Evolutionary conservation across 2,329 filamentous ascomycete species (phyloP).

Genomic region (Neoscytalidium dimidiatum): DNA sequence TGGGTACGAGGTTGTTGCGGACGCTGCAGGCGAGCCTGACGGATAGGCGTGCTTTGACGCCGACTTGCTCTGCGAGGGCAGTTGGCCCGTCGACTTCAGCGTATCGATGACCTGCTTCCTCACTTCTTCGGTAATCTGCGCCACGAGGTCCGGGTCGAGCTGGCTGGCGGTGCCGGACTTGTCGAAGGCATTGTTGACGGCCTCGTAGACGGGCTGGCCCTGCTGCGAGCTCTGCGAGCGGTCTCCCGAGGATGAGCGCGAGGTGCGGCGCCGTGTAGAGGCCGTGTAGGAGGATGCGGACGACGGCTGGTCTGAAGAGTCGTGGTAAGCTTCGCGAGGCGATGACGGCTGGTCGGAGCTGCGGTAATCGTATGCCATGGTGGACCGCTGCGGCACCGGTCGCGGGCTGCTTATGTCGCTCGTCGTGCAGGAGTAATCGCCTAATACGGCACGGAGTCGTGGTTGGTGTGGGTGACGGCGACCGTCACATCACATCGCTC

Average conservation of each 20-base stretch:
- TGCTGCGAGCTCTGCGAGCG: constrained; percentile 34
- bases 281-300: constrained; percentile 27
- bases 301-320: constrained; percentile 24
- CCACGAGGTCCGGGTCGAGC: constrained; percentile 62
- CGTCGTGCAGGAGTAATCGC: constrained; percentile 10
- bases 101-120: constrained; percentile 46
- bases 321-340: constrained; percentile 29
- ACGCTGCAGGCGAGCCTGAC: constrained; percentile 46
- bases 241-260: constrained; percentile 34
- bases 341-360: constrained; percentile 24
- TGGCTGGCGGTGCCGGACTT: constrained; percentile 51
- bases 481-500: constrained; percentile 14
- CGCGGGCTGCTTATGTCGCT: constrained; percentile 14
- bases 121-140: constrained; percentile 62
- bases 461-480: constrained; percentile 5
- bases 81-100: constrained; percentile 48
- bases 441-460: background rate
- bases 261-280: constrained; percentile 23
- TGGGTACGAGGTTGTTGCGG: constrained; percentile 51
- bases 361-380: constrained; percentile 48
- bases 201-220: constrained; percentile 56
- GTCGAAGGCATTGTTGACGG: constrained; percentile 58
- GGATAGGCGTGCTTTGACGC: constrained; percentile 32
- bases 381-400: constrained; percentile 4
- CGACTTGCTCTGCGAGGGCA: constrained; percentile 30